Conservation (phyloP, 78 protist species). For the Speleostelium caveatum region DNA sequence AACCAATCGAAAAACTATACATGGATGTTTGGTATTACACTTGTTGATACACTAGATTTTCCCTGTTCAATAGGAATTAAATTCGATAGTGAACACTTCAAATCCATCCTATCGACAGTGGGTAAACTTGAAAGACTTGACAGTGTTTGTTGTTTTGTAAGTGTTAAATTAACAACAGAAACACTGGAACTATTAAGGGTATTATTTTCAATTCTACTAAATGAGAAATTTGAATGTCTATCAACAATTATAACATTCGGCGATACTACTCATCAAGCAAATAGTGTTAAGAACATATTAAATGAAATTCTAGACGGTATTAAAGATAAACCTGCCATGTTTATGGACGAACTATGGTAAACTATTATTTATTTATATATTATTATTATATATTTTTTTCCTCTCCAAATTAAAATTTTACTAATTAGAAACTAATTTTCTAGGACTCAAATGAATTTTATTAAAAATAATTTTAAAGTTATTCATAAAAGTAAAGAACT, state of each 20-base stretch:
- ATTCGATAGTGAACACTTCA: background rate
- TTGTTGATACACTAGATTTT: constrained; percentile 14
- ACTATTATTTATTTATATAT: background rate
- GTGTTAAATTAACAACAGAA: constrained; percentile 3
- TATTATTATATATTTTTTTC: background rate
- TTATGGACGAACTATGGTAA: constrained; percentile 22
- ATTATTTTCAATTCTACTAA: constrained; percentile 10
- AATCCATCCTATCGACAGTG: background rate
- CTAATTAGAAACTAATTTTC: too few species aligned
- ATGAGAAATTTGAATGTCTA: background rate
- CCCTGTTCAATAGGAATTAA: background rate
- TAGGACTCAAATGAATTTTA: too few species aligned
- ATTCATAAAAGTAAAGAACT: constrained; percentile 1
- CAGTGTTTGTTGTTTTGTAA: constrained; percentile 6
- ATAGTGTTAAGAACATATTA: background rate
- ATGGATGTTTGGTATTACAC: constrained; percentile 35
- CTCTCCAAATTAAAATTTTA: too few species aligned
- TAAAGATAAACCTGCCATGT: background rate
- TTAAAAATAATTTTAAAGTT: too few species aligned
- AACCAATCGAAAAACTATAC: too few species aligned
- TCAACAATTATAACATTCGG: constrained; percentile 13
- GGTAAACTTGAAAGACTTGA: constrained; percentile 24
- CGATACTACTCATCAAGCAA: background rate
- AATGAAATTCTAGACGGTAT: background rate
- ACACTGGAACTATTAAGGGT: constrained; percentile 22